Conservation (phyloP, 1,139 yeast species). For the Suhomyces wounanorum region DNA sequence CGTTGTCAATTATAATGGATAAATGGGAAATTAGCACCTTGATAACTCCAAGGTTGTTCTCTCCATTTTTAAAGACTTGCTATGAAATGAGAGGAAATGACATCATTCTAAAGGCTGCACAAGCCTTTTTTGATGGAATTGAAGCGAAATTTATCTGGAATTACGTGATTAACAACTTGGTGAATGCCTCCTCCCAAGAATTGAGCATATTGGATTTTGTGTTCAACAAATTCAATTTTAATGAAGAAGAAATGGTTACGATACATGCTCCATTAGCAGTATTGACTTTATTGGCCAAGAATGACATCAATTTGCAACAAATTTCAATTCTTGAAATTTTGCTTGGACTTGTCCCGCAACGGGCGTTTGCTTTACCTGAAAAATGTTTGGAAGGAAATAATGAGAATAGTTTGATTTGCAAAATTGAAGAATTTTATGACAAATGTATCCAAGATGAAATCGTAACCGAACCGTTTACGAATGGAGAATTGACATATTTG, state of each 20-base stretch:
- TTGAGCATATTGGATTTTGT: slow-evolving; percentile 58
- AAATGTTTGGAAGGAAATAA: slow-evolving; percentile 34
- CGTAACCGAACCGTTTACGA: slow-evolving; percentile 7
- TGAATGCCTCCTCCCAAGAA: slow-evolving; percentile 19
- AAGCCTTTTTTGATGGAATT: slow-evolving; percentile 77
- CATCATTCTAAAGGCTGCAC: slow-evolving; percentile 59
- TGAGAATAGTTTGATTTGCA: background rate
- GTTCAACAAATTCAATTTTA: slow-evolving; percentile 65
- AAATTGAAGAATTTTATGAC: slow-evolving; percentile 13
- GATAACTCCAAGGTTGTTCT: slow-evolving; percentile 68
- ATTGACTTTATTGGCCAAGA: slow-evolving; percentile 37
- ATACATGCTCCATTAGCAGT: slow-evolving; percentile 74
- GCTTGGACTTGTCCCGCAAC: slow-evolving; percentile 55
- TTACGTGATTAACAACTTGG: slow-evolving; percentile 44
- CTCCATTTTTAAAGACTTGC: slow-evolving; percentile 57
- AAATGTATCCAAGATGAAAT: slow-evolving; percentile 4
- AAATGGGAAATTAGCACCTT: slow-evolving; percentile 89
- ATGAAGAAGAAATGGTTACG: slow-evolving; percentile 83
- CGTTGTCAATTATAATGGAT: slow-evolving; percentile 72
- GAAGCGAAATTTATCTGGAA: slow-evolving; percentile 82
- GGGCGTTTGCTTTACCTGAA: slow-evolving; percentile 43
- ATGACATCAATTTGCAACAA: slow-evolving; percentile 23
- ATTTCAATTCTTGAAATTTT: slow-evolving; percentile 40
- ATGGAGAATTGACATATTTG: slow-evolving; percentile 7
- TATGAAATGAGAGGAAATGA: slow-evolving; percentile 23